phyloP scores from a whole-genome alignment of 2,329 filamentous ascomycete species.

The Botrytis paeoniae region DNA sequence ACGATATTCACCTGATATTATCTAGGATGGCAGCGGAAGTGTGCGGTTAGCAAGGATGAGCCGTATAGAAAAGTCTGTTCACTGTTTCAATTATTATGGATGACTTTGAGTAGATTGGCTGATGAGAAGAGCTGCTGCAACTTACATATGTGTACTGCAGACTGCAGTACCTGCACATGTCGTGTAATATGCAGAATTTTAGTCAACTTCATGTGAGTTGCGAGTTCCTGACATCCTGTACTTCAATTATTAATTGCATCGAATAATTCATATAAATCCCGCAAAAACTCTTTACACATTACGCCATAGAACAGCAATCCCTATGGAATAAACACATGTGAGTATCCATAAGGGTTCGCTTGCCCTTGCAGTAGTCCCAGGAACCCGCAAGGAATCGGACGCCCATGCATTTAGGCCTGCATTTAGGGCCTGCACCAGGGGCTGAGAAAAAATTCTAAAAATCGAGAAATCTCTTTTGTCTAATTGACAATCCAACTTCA shows the following conservation, averaged over 20 bases:
- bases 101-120: neutral
- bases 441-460: neutral
- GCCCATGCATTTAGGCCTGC: neutral
- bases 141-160: neutral
- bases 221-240: neutral
- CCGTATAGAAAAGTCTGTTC: neutral
- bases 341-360: neutral
- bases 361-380: conserved; percentile 18
- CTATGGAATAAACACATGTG: neutral
- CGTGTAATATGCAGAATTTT: neutral
- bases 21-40: neutral
- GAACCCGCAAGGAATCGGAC: conserved; percentile 5
- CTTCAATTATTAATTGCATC: neutral
- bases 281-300: neutral
- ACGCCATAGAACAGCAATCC: neutral
- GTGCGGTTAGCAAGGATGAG: conserved; percentile 10
- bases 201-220: neutral
- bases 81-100: neutral
- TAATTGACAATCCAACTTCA: neutral
- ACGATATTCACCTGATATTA: conserved; percentile 9
- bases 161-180: conserved; percentile 1
- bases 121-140: neutral
- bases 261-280: neutral
- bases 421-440: neutral
- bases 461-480: neutral